phyloP scores from a whole-genome alignment of 495 filamentous ascomycete species.

The Letharia lupina region DNA sequence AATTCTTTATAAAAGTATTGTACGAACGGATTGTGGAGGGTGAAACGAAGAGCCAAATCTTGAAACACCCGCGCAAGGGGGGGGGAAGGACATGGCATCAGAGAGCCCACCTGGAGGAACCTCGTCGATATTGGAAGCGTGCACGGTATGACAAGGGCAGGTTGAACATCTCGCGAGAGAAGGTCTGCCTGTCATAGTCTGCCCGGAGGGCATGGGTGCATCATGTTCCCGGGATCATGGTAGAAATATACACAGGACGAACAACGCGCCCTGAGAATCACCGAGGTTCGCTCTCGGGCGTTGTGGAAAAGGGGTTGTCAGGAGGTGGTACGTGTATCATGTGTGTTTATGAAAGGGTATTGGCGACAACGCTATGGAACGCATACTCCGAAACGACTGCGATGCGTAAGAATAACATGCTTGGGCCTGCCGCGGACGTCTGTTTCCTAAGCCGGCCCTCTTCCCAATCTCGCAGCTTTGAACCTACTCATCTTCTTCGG shows the following conservation, averaged over 20 bases:
- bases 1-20: background rate
- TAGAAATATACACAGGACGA: too few relatives aligned
- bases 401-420: background rate
- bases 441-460: constrained; percentile 20
- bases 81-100: constrained; percentile 41
- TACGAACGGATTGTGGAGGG: constrained; percentile 36
- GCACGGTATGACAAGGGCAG: background rate
- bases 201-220: background rate
- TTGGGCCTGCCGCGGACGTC: background rate
- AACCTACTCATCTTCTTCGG: constrained; percentile 77
- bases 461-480: constrained; percentile 69
- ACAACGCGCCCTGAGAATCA: too few relatives aligned
- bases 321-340: background rate
- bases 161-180: background rate
- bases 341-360: background rate
- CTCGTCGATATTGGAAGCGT: background rate
- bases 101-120: constrained; percentile 42
- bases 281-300: too few relatives aligned
- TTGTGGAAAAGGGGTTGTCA: background rate
- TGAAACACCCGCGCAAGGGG: constrained; percentile 17
- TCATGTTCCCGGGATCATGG: background rate
- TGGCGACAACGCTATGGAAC: background rate
- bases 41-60: constrained; percentile 54
- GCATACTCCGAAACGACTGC: background rate
- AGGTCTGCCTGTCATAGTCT: background rate